Evolutionary conservation across 1,139 yeast genomes (phyloP).

Genomic region (Diutina pseudorugosa): DNA sequence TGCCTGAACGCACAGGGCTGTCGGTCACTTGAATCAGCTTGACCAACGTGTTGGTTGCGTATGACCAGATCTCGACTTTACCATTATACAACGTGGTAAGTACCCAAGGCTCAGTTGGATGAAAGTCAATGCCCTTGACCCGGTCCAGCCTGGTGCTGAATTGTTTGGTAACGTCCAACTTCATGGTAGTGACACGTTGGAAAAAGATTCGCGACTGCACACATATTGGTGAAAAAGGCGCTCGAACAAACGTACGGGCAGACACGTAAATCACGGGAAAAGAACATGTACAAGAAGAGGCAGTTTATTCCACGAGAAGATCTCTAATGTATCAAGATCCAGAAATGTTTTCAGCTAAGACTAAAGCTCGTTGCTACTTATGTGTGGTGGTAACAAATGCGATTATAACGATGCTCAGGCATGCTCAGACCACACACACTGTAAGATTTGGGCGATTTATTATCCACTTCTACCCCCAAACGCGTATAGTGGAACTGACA

Average conservation of each 20-base stretch:
- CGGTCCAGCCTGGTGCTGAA: conserved; percentile 86
- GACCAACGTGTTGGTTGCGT: conserved; percentile 54
- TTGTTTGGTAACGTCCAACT: conserved; percentile 50
- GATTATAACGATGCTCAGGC: no score
- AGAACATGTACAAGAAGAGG: background rate
- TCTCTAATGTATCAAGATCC: no score
- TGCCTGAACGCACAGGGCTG: conserved; percentile 92
- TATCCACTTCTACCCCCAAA: no score
- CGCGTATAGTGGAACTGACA: no score
- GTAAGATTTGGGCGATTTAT: no score
- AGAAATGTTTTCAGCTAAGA: no score
- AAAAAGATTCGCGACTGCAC: background rate
- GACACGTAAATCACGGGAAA: background rate
- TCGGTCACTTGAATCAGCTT: conserved; percentile 75
- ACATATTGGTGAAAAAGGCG: background rate
- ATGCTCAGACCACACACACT: no score
- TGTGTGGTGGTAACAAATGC: no score
- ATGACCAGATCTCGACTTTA: conserved; percentile 84
- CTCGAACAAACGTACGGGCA: background rate
- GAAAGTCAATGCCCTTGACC: conserved; percentile 96
- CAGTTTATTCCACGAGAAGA: no score
- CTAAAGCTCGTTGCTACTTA: no score
- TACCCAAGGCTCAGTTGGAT: conserved; percentile 96
- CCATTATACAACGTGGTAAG: conserved; percentile 79
- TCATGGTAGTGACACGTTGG: conserved; percentile 15